phyloP scores from a whole-genome alignment of 2,329 filamentous ascomycete species.

The Trichoderma oligosporum region DNA sequence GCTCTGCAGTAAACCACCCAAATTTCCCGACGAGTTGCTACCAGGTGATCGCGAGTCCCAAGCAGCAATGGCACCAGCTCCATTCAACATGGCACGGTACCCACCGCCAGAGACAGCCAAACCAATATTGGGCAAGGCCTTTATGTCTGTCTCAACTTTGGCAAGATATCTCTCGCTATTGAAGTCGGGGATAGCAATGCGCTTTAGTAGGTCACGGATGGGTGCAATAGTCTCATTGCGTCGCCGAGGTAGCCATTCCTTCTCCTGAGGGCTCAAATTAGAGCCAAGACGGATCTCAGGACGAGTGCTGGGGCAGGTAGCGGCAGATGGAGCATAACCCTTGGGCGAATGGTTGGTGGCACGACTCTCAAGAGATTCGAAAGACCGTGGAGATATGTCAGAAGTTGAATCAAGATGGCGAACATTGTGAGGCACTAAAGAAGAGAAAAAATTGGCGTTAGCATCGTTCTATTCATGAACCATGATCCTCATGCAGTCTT shows the following conservation, averaged over 20 bases:
- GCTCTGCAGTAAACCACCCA: conserved; percentile 77
- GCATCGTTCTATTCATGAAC: not conserved
- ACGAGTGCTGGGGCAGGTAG: conserved; percentile 65
- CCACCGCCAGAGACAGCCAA: conserved; percentile 81
- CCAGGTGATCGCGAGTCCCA: conserved; percentile 68
- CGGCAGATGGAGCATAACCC: conserved; percentile 66
- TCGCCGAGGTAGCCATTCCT: conserved; percentile 67
- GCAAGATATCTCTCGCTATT: conserved; percentile 69
- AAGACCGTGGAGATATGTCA: conserved; percentile 20
- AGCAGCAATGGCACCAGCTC: conserved; percentile 73
- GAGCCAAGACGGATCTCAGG: conserved; percentile 64
- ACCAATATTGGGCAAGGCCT: conserved; percentile 56
- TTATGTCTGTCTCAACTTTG: conserved; percentile 30
- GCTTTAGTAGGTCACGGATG: conserved; percentile 69
- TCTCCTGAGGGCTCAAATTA: conserved; percentile 64
- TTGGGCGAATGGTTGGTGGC: conserved; percentile 34
- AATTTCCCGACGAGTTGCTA: conserved; percentile 51
- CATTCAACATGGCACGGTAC: conserved; percentile 81
- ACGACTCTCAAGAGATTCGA: conserved; percentile 24
- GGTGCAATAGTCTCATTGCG: conserved; percentile 69
- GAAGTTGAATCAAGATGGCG: conserved; percentile 20
- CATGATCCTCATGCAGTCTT: not conserved
- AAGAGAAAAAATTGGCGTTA: not conserved
- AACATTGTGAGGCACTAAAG: conserved; percentile 6
- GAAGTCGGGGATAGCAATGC: conserved; percentile 72